Conservation (phyloP, 495 filamentous ascomycete genomes). For the Neurospora sp. region DNA sequence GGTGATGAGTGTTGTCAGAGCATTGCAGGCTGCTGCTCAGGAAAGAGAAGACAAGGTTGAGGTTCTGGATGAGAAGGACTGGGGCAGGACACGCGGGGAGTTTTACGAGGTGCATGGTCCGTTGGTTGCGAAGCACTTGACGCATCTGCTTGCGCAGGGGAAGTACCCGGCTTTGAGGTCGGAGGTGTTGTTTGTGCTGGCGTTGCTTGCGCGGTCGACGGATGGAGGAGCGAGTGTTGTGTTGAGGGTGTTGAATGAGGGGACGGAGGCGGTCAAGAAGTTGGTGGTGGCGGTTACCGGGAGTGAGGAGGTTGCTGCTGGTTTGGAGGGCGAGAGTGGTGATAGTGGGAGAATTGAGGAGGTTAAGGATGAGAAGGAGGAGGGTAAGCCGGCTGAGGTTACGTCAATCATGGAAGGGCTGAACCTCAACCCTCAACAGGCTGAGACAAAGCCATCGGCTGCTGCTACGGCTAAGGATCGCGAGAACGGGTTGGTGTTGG, state of each 20-base stretch:
- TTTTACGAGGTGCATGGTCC: constrained; percentile 38
- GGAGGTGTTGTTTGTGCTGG: constrained; percentile 67
- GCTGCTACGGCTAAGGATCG: constrained; percentile 40
- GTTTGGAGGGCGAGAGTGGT: background rate
- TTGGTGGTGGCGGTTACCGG: background rate
- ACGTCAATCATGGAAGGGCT: constrained; percentile 8
- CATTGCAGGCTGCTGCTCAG: constrained; percentile 28
- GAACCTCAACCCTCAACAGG: constrained; percentile 27
- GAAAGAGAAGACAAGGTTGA: background rate
- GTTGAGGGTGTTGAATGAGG: constrained; percentile 41
- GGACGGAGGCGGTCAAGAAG: constrained; percentile 6
- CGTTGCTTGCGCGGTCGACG: constrained; percentile 49
- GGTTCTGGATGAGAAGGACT: background rate
- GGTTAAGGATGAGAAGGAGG: constrained; percentile 10
- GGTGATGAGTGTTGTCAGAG: constrained; percentile 54
- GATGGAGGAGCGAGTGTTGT: constrained; percentile 47
- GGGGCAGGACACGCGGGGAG: background rate
- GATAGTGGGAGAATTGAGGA: background rate
- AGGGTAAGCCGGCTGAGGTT: background rate
- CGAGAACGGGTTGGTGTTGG: constrained; percentile 54
- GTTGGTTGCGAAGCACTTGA: constrained; percentile 41
- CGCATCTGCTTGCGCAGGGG: constrained; percentile 53
- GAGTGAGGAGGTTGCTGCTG: background rate
- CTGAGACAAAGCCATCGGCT: constrained; percentile 17
- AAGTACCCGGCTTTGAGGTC: constrained; percentile 62